A percentile compares a stretch with the other conserved stretches of the same genome.
phyloP scores from a whole-genome alignment of 1,284 basidiomycete species.

The Lignosus rhinocerotis region DNA sequence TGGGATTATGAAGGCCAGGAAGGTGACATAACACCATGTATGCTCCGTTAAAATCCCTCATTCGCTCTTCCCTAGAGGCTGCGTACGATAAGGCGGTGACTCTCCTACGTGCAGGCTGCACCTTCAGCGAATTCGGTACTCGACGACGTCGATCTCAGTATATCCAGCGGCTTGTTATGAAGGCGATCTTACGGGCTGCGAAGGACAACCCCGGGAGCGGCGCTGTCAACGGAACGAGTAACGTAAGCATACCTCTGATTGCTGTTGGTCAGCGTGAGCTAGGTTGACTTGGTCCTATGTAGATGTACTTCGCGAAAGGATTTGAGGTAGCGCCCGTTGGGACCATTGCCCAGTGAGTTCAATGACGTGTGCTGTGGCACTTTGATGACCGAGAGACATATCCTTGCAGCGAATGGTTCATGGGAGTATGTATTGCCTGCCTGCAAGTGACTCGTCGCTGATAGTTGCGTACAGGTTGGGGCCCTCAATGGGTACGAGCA shows the following conservation, averaged over 20 bases:
- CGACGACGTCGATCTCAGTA: conserved; percentile 81
- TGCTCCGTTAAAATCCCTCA: background rate
- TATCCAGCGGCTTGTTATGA: conserved; percentile 80
- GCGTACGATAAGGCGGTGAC: conserved; percentile 74
- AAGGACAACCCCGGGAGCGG: conserved; percentile 55
- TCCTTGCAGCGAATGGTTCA: conserved; percentile 83
- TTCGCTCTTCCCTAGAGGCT: conserved; percentile 31
- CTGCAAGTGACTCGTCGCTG: background rate
- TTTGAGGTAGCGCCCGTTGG: conserved; percentile 72
- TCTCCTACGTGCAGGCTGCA: conserved; percentile 71
- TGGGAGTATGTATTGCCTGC: conserved; percentile 63
- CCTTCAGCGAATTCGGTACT: conserved; percentile 93
- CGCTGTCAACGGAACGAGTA: conserved; percentile 82
- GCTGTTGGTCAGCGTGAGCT: background rate
- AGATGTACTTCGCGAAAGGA: conserved; percentile 83
- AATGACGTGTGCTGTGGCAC: conserved; percentile 5
- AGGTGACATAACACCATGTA: conserved; percentile 40
- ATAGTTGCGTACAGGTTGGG: conserved; percentile 53
- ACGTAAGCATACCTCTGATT: conserved; percentile 48
- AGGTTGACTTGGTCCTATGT: background rate
- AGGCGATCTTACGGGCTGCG: conserved; percentile 66
- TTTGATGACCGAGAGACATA: background rate
- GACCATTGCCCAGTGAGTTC: conserved; percentile 84
- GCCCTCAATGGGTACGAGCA: conserved; percentile 80
- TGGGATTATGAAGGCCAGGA: conserved; percentile 86